These are phyloP conservation scores for Phlebopus sp. DNA, from an alignment of 1,284 basidiomycete genomes.

Conservation along the genomic window DNA sequence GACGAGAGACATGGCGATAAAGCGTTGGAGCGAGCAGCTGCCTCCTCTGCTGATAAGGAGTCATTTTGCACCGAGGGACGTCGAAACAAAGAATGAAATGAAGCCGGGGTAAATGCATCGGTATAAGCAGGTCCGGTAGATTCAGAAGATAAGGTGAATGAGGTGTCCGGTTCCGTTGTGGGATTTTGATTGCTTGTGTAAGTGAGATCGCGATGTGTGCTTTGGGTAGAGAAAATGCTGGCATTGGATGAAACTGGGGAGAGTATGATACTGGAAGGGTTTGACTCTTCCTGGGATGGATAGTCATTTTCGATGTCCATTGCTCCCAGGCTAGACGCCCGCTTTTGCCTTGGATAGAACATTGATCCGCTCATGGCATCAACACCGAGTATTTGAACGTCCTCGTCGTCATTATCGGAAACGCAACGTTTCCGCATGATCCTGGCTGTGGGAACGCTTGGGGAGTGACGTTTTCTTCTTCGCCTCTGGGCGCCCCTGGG, in stretches of 20 bases:
- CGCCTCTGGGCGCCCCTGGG: constrained; percentile 37
- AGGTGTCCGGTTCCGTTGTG: constrained; percentile 17
- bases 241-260: constrained; percentile 19
- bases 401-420: constrained; percentile 49
- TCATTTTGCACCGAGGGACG: constrained; percentile 16
- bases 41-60: too few relatives aligned
- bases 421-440: constrained; percentile 15
- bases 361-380: constrained; percentile 26
- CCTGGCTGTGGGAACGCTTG: constrained; percentile 21
- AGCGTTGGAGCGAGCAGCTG: too few relatives aligned
- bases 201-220: constrained; percentile 13
- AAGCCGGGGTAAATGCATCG: constrained; percentile 19
- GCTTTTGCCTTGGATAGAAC: constrained; percentile 32
- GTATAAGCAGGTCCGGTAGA: constrained; percentile 25
- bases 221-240: constrained; percentile 17
- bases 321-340: constrained; percentile 41
- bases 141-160: constrained; percentile 30
- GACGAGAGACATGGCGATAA: constrained; percentile 8
- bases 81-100: constrained; percentile 26
- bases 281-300: constrained; percentile 14
- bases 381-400: constrained; percentile 52
- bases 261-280: constrained; percentile 17
- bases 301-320: constrained; percentile 35
- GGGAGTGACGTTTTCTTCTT: constrained; percentile 37
- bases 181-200: constrained; percentile 10